Conservation (phyloP, 2,329 filamentous ascomycete species). For the Chlorencoelia australis region DNA sequence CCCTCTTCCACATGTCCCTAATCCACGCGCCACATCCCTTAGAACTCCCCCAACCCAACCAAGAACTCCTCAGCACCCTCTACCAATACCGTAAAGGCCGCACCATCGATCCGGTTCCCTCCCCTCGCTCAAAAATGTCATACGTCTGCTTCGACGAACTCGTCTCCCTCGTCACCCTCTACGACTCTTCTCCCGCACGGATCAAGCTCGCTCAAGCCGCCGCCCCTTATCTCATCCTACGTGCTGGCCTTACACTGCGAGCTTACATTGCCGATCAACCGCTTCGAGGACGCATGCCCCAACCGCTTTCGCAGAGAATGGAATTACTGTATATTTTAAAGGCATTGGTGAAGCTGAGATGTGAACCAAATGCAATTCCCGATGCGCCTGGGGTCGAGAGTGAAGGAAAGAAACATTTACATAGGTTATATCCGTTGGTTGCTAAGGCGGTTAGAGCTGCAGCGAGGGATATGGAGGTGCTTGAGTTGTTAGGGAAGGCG, state of each 20-base stretch:
- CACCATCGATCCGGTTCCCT: constrained; percentile 58
- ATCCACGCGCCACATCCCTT: constrained; percentile 57
- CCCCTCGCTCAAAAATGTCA: constrained; percentile 58
- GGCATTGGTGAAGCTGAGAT: constrained; percentile 55
- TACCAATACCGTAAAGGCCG: constrained; percentile 59
- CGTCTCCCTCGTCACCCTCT: constrained; percentile 52
- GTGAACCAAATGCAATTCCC: constrained; percentile 61
- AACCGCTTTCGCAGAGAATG: constrained; percentile 68
- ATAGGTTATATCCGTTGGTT: constrained; percentile 71
- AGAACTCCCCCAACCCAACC: constrained; percentile 42
- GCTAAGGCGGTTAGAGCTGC: constrained; percentile 52
- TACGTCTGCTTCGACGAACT: constrained; percentile 77
- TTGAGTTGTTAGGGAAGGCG: constrained; percentile 46
- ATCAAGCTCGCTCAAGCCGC: constrained; percentile 57
- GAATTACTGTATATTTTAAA: constrained; percentile 67
- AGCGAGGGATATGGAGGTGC: constrained; percentile 51
- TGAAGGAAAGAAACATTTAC: constrained; percentile 61
- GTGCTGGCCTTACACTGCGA: constrained; percentile 70
- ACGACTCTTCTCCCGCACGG: constrained; percentile 29
- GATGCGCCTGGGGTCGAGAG: constrained; percentile 41
- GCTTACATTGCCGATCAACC: constrained; percentile 87
- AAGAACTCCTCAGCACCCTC: constrained; percentile 49
- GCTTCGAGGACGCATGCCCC: constrained; percentile 77
- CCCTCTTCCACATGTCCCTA: constrained; percentile 72
- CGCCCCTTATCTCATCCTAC: constrained; percentile 72